Conservation (phyloP, 257 asterid genomes). For the Primulina huaijiensis region DNA sequence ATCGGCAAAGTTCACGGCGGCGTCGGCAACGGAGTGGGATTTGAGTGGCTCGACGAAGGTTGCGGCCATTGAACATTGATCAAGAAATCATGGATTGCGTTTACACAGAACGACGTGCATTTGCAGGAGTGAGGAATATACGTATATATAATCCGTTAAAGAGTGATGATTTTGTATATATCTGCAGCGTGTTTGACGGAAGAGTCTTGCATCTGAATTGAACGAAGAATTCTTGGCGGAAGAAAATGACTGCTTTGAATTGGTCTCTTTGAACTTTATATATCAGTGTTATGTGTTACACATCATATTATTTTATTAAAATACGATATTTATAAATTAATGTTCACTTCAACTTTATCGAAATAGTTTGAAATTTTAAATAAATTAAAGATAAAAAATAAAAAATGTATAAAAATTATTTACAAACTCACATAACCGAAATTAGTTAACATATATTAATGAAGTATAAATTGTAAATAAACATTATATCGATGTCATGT, state of each 20-base stretch:
- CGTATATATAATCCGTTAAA: background rate
- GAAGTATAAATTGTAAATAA: too few relatives aligned
- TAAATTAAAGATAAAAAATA: too few relatives aligned
- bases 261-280: too few relatives aligned
- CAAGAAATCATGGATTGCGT: conserved; percentile 23
- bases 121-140: background rate
- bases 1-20: conserved; percentile 29
- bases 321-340: too few relatives aligned
- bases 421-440: too few relatives aligned
- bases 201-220: conserved; percentile 3
- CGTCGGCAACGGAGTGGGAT: background rate
- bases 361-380: too few relatives aligned
- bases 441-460: too few relatives aligned
- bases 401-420: too few relatives aligned
- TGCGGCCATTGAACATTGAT: conserved; percentile 33
- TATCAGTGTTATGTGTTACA: too few relatives aligned
- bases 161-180: conserved; percentile 14
- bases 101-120: background rate
- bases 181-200: conserved; percentile 30
- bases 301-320: too few relatives aligned
- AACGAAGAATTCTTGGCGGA: conserved; percentile 24
- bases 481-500: too few relatives aligned
- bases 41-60: conserved; percentile 17
- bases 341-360: too few relatives aligned
- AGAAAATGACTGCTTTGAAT: background rate